phyloP scores from a whole-genome alignment of 1,284 basidiomycete species.

The Tylopilus sp. region DNA sequence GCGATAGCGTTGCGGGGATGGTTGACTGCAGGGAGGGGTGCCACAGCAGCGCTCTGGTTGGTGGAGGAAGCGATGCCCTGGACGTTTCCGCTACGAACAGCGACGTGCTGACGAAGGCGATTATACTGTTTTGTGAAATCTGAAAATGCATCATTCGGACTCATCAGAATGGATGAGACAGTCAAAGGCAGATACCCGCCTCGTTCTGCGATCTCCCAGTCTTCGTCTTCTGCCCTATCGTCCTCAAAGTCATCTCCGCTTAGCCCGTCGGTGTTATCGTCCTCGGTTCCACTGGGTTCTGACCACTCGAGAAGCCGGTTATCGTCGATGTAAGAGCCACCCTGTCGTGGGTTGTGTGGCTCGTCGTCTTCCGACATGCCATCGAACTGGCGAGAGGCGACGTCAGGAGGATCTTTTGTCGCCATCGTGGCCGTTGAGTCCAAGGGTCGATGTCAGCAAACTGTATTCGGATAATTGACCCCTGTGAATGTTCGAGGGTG shows the following conservation, averaged over 20 bases:
- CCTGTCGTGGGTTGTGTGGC: conserved; percentile 29
- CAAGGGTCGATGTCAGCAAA: not conserved
- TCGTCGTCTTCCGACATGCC: conserved; percentile 36
- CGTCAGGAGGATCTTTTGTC: conserved; percentile 13
- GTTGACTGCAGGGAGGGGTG: conserved; percentile 70
- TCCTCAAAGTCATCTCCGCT: conserved; percentile 49
- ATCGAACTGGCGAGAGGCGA: conserved; percentile 50
- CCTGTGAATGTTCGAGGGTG: conserved; percentile 12
- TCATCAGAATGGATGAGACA: not conserved
- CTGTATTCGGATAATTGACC: conserved; percentile 12
- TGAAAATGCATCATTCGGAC: conserved; percentile 31
- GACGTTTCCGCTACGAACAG: conserved; percentile 65
- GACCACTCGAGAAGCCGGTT: conserved; percentile 37
- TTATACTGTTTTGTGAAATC: conserved; percentile 98
- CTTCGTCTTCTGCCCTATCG: conserved; percentile 77
- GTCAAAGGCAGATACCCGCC: conserved; percentile 39
- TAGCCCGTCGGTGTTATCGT: conserved; percentile 40
- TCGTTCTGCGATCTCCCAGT: conserved; percentile 85
- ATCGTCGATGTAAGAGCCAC: conserved; percentile 49
- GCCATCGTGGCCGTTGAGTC: conserved; percentile 17
- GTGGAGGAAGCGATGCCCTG: conserved; percentile 52
- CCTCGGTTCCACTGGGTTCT: conserved; percentile 39
- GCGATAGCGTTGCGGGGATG: conserved; percentile 43
- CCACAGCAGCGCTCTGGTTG: conserved; percentile 48
- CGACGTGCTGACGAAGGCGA: conserved; percentile 80